Evolutionary conservation across 371 early-diverging fungal species (phyloP), one percentile per base, ranked within the genome.

Genomic region (Nematocida sp.): DNA sequence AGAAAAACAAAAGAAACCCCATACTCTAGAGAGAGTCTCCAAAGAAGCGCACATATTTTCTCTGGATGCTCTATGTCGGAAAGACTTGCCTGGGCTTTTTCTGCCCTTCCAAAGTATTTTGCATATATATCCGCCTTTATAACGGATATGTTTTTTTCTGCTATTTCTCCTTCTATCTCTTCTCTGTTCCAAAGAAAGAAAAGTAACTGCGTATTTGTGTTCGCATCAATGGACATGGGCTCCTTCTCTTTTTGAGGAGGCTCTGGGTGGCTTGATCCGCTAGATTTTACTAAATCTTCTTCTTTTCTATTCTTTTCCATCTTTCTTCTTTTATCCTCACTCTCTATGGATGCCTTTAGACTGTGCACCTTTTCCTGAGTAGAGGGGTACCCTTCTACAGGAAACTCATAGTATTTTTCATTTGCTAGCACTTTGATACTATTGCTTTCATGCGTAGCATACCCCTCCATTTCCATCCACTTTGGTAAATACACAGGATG

Each of bases 121-220:
- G 20, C 45, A 45, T 32, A 5, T 11, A 45, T 11, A 13, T 32
- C 30, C 1, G 36, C 18, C 33, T 60, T 71, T 9, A 30, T 20
- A 7, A 33, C 69, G 18, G 38, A 13, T 3, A 33, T 38, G 42
- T 71, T 71, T 4, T 61, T 11, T 30, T 26, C 9, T 13, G 51
- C 48, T 0, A 61, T 54, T 47, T 36, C 54, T 51, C 30, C 26
- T 49, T 71, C 75, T 13, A 53, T 13, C 1, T 13, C 33, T 39
- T 60, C 51, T 48, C 75, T 49, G 32, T 61, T 49, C 75, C 75
- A 71, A 4, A 71, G 60, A 50, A 71, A 71, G 33, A 71, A 48
- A 47, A 71, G 7, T 45, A 3, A 16, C 20, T 0, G n/a, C n/a
- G n/a, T n/a, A n/a, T n/a, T n/a, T n/a, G n/a, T n/a, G n/a, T n/a